Base-by-base conservation (phyloP, 2,329 filamentous ascomycete species). In the Capronia epimyces region DNA sequence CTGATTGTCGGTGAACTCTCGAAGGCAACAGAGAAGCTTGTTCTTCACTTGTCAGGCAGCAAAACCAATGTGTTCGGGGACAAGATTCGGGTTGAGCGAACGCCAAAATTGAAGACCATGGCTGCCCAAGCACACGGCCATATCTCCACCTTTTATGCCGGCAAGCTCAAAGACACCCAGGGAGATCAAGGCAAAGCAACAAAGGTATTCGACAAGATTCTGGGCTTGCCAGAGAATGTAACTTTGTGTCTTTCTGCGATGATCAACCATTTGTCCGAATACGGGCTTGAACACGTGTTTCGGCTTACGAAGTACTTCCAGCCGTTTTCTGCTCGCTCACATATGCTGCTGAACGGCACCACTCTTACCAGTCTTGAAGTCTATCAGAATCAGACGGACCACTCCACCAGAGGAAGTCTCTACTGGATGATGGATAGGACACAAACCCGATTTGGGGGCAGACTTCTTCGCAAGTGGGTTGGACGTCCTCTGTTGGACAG, bases 341-440 rank as follows among this genome's bases (percentile, higher is more conserved):
- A 97, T 64, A 97, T 98, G 93, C 75, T 97, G 3, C 75, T 98
- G 53, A 96, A 94, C 64, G 93, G 91, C 39, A 98, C 95, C 48
- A 96, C 91, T 0, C 73, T 98, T 31, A 91, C 89, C 43, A 95
- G 89, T 62, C 77, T 98, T 10, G 93, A 98, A 66, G 89, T 98
- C 1, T 98, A 96, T 65, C 86, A 90, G 54, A 98, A 98, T 60
- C 83, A 89, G 62, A 97, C 91, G 0, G 90, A 97, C 64, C 81
- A 90, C 62, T 79, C 81, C 0, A 81, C 86, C 52, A 90, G 86
- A 62, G 93, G 93, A 2, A 96, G 90, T 66, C 75, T 98, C 3
- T 90, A 97, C 68, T 98, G 93, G 93, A 88, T 89, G 0, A 76
- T 98, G 36, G 88, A 98, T 70, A 89, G 93, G 62, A 97, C 93